These are phyloP conservation scores for Dalbergia oliveri DNA, from an alignment of 306 rosid genomes.

Conservation along the genomic window DNA sequence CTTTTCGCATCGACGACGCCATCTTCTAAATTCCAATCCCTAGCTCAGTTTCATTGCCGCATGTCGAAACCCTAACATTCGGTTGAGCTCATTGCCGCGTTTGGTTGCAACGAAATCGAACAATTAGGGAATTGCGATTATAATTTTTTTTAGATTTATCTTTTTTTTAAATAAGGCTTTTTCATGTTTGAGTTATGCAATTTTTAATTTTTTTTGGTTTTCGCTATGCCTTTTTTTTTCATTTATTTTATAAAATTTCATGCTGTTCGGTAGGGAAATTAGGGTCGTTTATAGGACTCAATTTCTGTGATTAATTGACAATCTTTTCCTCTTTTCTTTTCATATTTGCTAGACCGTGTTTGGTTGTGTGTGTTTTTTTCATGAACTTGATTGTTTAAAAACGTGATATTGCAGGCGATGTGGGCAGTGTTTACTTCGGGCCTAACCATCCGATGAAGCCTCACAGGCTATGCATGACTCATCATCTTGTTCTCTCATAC, in stretches of 20 bases:
- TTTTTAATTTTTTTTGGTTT: not conserved
- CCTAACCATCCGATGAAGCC: conserved; percentile 99
- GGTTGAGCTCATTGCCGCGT: not conserved
- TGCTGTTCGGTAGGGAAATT: conserved; percentile 1
- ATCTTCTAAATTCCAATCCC: not conserved
- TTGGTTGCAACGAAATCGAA: conserved; percentile 18
- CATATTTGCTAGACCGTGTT: conserved; percentile 1
- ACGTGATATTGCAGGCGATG: conserved; percentile 81
- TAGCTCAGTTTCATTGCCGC: not conserved
- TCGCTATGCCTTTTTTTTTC: not conserved
- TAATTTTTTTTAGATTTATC: conserved; percentile 1
- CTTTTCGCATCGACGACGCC: not conserved
- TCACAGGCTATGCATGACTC: conserved; percentile 98
- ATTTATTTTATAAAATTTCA: not conserved
- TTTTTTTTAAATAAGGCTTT: not conserved
- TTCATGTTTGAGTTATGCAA: not conserved
- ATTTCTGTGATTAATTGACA: not conserved
- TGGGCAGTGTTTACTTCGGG: conserved; percentile 96
- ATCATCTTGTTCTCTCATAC: conserved; percentile 96
- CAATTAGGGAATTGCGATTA: not conserved
- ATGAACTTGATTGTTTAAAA: conserved; percentile 9
- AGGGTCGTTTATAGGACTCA: not conserved
- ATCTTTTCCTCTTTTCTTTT: no score
- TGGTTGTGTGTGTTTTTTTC: conserved; percentile 11
- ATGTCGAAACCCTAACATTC: conserved; percentile 52